Base-by-base conservation (phyloP, 306 rosid genomes). In the Vicia faba region DNA sequence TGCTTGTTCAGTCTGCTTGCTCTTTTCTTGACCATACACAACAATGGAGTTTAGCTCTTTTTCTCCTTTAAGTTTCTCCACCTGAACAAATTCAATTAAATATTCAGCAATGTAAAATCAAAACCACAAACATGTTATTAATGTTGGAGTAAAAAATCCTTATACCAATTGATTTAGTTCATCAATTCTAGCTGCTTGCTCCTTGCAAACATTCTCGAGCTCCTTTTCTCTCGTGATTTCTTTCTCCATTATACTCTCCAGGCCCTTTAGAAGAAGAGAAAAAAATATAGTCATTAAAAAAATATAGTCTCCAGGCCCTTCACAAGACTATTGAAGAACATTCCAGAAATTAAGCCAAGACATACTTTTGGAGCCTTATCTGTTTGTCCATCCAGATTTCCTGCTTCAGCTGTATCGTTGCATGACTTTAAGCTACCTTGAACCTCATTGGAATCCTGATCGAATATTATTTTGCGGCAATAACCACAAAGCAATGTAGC, bases 131-230 rank as follows among this genome's bases (percentile, higher is more conserved):
- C 66, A 44, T 12, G 64, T 65, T 38, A 43, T 72, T 57, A 57
- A 31, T 31, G 5, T 44, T 36, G 9, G 55, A 48, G 55, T 29
- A 13, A 31, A 53, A 63, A 72, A 43, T 73, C 61, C 13, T 61
- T 5, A 73, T 87, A 89, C 96, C 95, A 85, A 66, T 77, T 76
- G 81, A 74, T 77, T 85, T 63, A 89, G 77, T 58, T 81, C 75
- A 69, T 85, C 96, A 79, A 89, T 87, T 72, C 71, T 83, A 29
- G 78, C 80, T 35, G 89, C 88, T 89, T 89, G 96, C 74, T 83
- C 83, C 79, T 64, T 78, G 73, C 89, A 87, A 41, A 84, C 78
- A 41, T 59, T 83, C 83, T 82, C 87, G 19, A 89, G 91, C 75
- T 87, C 97, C 68, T 56, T 58, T 56, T 79, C 91, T 78, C 79